Percentiles rank a stretch among this genome's conserved stretches.
phyloP scores from a whole-genome alignment of 768 basidiomycete species.

The Pulveroboletus sp. region DNA sequence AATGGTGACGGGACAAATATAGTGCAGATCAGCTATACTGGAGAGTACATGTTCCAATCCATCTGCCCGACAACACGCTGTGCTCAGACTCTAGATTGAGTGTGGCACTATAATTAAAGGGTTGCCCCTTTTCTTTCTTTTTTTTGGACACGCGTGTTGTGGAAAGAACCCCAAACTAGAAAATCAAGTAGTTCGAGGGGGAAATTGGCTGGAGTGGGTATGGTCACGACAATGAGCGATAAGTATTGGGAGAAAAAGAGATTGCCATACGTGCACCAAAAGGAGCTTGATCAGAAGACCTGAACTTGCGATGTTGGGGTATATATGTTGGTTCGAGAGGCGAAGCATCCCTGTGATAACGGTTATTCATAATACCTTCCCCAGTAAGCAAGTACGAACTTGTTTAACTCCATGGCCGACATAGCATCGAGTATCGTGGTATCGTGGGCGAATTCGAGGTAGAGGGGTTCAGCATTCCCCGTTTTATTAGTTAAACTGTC shows the following conservation, averaged over 20 bases:
- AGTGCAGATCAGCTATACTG: constrained; percentile 57
- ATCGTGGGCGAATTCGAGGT: constrained; percentile 42
- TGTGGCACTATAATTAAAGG: no score
- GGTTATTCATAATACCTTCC: neutral
- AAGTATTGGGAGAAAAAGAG: no score
- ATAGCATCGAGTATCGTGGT: constrained; percentile 35
- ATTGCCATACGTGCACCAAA: no score
- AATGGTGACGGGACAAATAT: constrained; percentile 28
- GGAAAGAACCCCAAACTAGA: no score
- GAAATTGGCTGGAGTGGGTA: no score
- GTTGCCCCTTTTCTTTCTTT: no score
- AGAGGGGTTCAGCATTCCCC: constrained; percentile 26
- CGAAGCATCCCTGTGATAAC: constrained; percentile 25
- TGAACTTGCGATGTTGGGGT: constrained; percentile 30
- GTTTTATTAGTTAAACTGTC: constrained; percentile 30
- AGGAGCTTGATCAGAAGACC: neutral
- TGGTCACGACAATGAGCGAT: no score
- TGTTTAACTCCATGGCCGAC: constrained; percentile 35
- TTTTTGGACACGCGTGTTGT: no score
- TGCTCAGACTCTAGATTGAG: no score
- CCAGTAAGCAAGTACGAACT: constrained; percentile 17
- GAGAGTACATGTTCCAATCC: constrained; percentile 30
- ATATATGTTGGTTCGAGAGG: constrained; percentile 28
- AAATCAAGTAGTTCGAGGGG: no score
- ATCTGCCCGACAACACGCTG: no score